These are phyloP conservation scores for Ustilago shanxiensis DNA, from an alignment of 1,284 basidiomycete species.

Conservation along the genomic window DNA sequence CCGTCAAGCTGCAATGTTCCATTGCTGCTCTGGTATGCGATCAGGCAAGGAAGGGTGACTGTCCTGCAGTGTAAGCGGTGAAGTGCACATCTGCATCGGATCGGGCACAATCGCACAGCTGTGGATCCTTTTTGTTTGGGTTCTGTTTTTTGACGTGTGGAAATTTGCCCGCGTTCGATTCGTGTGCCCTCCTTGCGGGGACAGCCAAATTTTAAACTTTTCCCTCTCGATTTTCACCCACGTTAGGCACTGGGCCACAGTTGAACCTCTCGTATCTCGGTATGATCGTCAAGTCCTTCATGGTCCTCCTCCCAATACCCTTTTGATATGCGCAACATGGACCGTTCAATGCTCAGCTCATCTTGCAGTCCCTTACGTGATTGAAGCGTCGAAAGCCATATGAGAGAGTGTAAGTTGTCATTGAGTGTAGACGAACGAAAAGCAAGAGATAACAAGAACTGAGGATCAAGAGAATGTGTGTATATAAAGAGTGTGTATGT, in stretches of 20 bases:
- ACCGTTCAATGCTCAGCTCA: not conserved
- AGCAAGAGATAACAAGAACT: not conserved
- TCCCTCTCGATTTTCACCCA: not conserved
- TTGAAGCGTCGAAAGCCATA: not conserved
- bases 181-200: not conserved
- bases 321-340: not conserved
- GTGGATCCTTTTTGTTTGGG: not conserved
- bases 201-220: not conserved
- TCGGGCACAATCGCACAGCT: not conserved
- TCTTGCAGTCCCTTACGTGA: not conserved
- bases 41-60: not conserved
- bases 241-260: not conserved
- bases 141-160: slow-evolving; percentile 6
- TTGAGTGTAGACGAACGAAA: not conserved
- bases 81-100: not conserved
- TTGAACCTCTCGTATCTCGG: too few relatives aligned
- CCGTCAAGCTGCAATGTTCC: too few relatives aligned
- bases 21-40: too few relatives aligned
- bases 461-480: slow-evolving; percentile 2
- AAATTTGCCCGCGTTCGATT: not conserved
- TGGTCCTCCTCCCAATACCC: not conserved
- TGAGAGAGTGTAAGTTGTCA: not conserved
- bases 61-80: not conserved
- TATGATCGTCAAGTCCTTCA: too few relatives aligned
- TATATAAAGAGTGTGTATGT: slow-evolving; percentile 2